These are phyloP conservation scores for Debaryomyces maramus DNA, from an alignment of 805 yeast genomes.

Conservation along the genomic window DNA sequence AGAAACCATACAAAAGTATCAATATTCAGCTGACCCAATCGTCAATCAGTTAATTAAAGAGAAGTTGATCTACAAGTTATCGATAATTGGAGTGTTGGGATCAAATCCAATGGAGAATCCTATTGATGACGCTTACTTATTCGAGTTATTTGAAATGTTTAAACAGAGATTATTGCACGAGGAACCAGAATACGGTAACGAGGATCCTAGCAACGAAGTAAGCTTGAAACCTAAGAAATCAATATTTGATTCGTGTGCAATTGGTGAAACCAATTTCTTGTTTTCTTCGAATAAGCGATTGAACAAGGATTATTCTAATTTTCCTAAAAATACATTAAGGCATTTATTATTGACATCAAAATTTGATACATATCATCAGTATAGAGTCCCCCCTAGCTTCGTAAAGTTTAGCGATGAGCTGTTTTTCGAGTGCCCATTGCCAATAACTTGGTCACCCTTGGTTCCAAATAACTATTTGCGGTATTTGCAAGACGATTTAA, in stretches of 20 bases:
- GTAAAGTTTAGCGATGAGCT: slow-evolving; percentile 20
- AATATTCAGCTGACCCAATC: slow-evolving; percentile 31
- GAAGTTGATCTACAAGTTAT: slow-evolving; percentile 34
- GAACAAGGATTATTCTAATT: slow-evolving; percentile 23
- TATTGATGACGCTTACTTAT: slow-evolving; percentile 28
- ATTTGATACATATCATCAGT: slow-evolving; percentile 21
- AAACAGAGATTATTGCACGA: slow-evolving; percentile 26
- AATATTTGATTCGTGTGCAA: slow-evolving; percentile 9
- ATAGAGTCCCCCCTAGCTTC: slow-evolving; percentile 27
- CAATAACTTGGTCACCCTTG: slow-evolving; percentile 42
- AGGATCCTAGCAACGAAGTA: slow-evolving; percentile 1
- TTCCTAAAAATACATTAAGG: slow-evolving; percentile 21
- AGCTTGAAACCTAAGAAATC: slow-evolving; percentile 1
- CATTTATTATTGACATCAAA: slow-evolving; percentile 23
- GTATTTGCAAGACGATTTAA: slow-evolving; percentile 21
- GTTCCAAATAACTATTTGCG: slow-evolving; percentile 24
- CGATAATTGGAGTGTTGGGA: slow-evolving; percentile 38
- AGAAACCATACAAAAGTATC: slow-evolving; percentile 6
- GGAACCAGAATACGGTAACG: slow-evolving; percentile 7
- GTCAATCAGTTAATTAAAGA: slow-evolving; percentile 32
- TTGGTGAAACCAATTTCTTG: slow-evolving; percentile 20
- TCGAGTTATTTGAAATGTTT: slow-evolving; percentile 32
- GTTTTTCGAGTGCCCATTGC: slow-evolving; percentile 32
- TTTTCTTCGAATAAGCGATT: slow-evolving; percentile 4
- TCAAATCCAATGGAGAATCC: slow-evolving; percentile 25